Evolutionary conservation across 176 grass and related monocot genomes (phyloP).

Genomic region (Carex cristatella): DNA sequence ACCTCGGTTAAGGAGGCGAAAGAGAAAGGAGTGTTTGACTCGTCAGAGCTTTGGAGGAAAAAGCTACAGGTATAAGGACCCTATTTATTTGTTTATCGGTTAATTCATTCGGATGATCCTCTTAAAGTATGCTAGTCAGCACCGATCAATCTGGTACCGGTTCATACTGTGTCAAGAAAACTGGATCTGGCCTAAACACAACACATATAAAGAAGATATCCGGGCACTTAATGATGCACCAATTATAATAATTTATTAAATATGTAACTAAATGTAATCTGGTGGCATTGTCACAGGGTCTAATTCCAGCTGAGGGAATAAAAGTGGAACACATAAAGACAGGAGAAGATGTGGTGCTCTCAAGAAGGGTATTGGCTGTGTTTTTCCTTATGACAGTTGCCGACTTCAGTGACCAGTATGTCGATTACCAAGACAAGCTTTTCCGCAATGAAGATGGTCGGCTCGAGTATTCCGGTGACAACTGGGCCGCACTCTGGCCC

Average conservation of each 20-base stretch:
- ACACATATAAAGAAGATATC: no score
- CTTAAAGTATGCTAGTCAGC: background rate
- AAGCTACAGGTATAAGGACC: conserved; percentile 31
- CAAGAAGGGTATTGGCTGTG: conserved; percentile 33
- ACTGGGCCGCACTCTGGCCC: conserved; percentile 57
- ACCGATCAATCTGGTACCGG: background rate
- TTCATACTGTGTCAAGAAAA: background rate
- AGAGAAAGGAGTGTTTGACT: conserved; percentile 17
- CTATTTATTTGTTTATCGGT: background rate
- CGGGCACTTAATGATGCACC: background rate
- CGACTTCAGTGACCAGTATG: conserved; percentile 72
- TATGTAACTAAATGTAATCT: background rate
- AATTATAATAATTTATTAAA: background rate
- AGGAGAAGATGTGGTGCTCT: conserved; percentile 50
- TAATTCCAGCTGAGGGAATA: conserved; percentile 43
- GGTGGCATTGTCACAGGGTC: background rate
- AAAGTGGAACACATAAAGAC: conserved; percentile 53
- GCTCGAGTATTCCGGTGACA: conserved; percentile 43
- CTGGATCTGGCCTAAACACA: background rate
- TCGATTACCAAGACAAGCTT: conserved; percentile 74
- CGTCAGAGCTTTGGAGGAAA: conserved; percentile 36
- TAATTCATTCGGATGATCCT: background rate
- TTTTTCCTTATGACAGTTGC: conserved; percentile 72
- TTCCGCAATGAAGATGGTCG: conserved; percentile 50
- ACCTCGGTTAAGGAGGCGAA: conserved; percentile 29